Evolutionary conservation across 768 basidiomycete species (phyloP).

Genomic region (Tricholoma matsutake): DNA sequence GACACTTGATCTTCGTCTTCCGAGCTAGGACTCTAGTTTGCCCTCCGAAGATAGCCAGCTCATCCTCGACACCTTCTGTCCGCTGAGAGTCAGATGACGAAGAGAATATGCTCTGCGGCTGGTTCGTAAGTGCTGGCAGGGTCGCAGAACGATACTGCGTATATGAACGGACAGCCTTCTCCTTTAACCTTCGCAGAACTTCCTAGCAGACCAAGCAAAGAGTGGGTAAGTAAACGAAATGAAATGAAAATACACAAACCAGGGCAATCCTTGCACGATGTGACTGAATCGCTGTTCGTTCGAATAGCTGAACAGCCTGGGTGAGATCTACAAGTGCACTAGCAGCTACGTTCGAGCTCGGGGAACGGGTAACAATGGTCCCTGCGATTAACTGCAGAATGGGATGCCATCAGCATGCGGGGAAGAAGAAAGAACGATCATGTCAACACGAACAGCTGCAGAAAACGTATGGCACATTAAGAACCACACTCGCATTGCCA

Average conservation of each 20-base stretch:
- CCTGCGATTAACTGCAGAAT: slow-evolving; percentile 49
- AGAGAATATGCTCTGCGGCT: slow-evolving; percentile 2
- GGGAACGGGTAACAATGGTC: slow-evolving; percentile 56
- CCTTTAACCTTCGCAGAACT: slow-evolving; percentile 43
- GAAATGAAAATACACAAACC: slow-evolving; percentile 25
- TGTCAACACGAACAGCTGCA: slow-evolving; percentile 36
- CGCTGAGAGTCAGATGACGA: neutral
- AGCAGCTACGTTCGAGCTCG: slow-evolving; percentile 45
- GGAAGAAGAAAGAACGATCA: neutral
- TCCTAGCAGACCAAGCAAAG: slow-evolving; percentile 25
- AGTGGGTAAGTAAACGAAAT: neutral
- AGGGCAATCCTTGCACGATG: slow-evolving; percentile 46
- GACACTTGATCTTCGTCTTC: slow-evolving; percentile 11
- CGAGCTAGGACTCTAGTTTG: slow-evolving; percentile 41
- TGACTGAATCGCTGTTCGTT: slow-evolving; percentile 41
- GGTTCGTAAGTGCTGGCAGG: slow-evolving; percentile 5
- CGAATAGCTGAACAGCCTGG: slow-evolving; percentile 44
- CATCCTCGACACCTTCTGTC: slow-evolving; percentile 38
- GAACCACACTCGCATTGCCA: slow-evolving; percentile 51
- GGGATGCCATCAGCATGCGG: neutral
- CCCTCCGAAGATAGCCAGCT: slow-evolving; percentile 54
- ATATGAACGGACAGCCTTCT: slow-evolving; percentile 40
- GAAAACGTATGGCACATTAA: slow-evolving; percentile 49
- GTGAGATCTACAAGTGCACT: slow-evolving; percentile 49
- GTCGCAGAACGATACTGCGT: slow-evolving; percentile 21